These are phyloP conservation scores for Neolentinus lepideus DNA, from an alignment of 1,284 basidiomycete genomes.

Conservation along the genomic window DNA sequence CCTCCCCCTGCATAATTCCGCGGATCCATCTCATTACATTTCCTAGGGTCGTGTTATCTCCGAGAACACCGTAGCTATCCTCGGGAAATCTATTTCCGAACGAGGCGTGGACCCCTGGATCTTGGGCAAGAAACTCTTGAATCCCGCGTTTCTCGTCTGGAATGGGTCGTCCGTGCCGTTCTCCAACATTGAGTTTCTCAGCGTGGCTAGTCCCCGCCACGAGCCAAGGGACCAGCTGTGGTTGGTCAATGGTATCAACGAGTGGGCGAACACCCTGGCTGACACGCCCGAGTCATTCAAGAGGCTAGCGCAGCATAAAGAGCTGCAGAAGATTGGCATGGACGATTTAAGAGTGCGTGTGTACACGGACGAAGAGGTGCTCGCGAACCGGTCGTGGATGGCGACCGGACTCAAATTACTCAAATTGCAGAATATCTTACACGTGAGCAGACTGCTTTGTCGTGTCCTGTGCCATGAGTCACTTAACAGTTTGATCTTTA, in stretches of 20 bases:
- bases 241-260: conserved; percentile 11
- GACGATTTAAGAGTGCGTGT: conserved; percentile 29
- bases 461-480: not conserved
- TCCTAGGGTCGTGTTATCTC: conserved; percentile 4
- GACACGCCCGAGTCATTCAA: conserved; percentile 12
- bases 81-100: not conserved
- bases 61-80: not conserved
- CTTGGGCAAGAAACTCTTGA: not conserved
- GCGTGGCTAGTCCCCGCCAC: not conserved
- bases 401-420: conserved; percentile 11
- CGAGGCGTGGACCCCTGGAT: not conserved
- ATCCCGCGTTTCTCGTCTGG: not conserved
- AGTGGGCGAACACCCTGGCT: conserved; percentile 14
- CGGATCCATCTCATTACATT: not conserved
- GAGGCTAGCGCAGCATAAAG: conserved; percentile 5
- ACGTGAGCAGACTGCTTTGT: not conserved
- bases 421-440: conserved; percentile 7
- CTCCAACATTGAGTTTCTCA: not conserved
- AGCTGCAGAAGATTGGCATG: conserved; percentile 20
- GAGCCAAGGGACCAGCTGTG: not conserved
- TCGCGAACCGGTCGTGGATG: conserved; percentile 18
- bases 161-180: not conserved
- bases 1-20: not conserved
- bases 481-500: not conserved
- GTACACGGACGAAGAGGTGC: conserved; percentile 23